Evolutionary conservation across 257 asterid genomes (phyloP), one percentile per base, ranked within the genome.

Genomic region (Solanum chiquidenum): DNA sequence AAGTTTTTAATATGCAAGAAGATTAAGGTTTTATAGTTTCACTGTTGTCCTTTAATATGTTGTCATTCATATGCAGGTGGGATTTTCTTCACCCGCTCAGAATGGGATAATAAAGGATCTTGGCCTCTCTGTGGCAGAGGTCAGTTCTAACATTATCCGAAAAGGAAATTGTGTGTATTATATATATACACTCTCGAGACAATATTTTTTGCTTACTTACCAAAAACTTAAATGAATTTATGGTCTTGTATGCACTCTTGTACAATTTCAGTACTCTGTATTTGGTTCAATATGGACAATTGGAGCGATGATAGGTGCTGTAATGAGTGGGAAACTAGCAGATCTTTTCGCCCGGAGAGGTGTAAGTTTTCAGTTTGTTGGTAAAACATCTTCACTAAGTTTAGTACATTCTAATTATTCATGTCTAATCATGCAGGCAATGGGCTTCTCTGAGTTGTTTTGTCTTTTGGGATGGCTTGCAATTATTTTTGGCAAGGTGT

Each of bases 241-340:
- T 52, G 62, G 62, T 52, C n/a, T 18, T 52, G 29, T 79, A 76
- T 37, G 83, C 16, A 80, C 37, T 29, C 5, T 29, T 14, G 46
- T 80, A 46, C 42, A 23, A 29, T 91, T 88, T 86, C 92, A 96
- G 99, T 95, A 93, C 83, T 95, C 98, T 37, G 87, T 94, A 91
- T 96, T 96, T 88, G 98, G 98, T 71, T 96, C 99, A 29, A 93
- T 95, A 89, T 92, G 93, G 83, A 94, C 98, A 18, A 90, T 96
- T 76, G 99, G 99, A 90, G 99, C 98, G 55, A 94, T 94, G 98
- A 69, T 94, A 86, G 98, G 98, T 83, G 99, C 98, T 52, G 42
- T 95, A 38, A 85, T 90, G 90, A 94, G 99, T 88, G 99, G 99
- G 88, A 95, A 92, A 90, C 87, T 94, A 82, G 98, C 99, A 55